Conservation (phyloP, 441 rosid genomes). For the Brassica balearica region DNA sequence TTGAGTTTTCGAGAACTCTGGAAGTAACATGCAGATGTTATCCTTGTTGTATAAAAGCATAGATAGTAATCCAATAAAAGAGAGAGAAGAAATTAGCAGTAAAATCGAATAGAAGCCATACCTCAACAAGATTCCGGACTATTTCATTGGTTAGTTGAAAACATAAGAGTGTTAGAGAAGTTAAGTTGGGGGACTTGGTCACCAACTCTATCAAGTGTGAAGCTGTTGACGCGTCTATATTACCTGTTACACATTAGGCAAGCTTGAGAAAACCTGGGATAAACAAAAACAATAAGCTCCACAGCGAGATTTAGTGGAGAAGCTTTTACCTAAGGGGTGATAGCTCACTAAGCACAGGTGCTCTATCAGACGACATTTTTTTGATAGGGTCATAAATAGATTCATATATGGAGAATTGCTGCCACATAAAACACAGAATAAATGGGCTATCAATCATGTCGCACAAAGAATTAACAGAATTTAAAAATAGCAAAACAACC, state of each 20-base stretch:
- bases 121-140: constrained; percentile 27
- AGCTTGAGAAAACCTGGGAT: constrained; percentile 11
- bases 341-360: constrained; percentile 65
- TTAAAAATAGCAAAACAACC: not conserved
- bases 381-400: constrained; percentile 47
- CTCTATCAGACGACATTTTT: constrained; percentile 69
- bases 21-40: constrained; percentile 7
- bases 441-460: too few relatives aligned
- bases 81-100: constrained; percentile 15
- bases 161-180: constrained; percentile 36
- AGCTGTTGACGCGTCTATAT: not conserved
- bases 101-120: not conserved
- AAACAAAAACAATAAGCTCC: not conserved
- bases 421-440: not conserved
- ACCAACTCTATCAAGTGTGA: constrained; percentile 36
- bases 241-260: constrained; percentile 26
- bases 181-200: constrained; percentile 31
- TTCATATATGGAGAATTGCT: not conserved
- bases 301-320: constrained; percentile 6
- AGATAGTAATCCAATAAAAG: not conserved
- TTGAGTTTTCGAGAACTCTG: constrained; percentile 33
- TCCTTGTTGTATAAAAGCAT: not conserved
- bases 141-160: constrained; percentile 26
- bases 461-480: not conserved
- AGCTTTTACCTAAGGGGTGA: constrained; percentile 17